phyloP scores from a whole-genome alignment of 176 grass and related monocot genomes.

The Bothriochloa decipiens region DNA sequence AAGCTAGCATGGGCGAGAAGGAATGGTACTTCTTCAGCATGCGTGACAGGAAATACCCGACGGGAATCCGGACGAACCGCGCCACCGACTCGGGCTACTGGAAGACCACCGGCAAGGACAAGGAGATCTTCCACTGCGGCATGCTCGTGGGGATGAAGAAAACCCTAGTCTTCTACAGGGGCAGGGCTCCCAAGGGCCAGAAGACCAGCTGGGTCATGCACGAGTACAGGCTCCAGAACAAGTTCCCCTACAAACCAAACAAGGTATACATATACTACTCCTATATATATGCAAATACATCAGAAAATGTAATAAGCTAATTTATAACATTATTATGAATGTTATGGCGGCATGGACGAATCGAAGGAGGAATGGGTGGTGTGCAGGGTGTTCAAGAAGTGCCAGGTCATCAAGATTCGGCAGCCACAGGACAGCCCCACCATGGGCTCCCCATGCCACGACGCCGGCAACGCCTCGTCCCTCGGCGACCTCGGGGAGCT shows the following conservation, averaged over 20 bases:
- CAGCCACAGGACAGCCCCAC: conserved; percentile 35
- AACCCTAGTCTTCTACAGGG: conserved; percentile 83
- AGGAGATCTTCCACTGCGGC: conserved; percentile 74
- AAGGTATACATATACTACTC: conserved; percentile 62
- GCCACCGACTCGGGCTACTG: conserved; percentile 83
- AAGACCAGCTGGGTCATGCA: conserved; percentile 95
- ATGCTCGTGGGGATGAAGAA: conserved; percentile 85
- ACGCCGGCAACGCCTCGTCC: conserved; percentile 35
- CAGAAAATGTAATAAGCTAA: no score
- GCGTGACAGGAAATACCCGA: conserved; percentile 80
- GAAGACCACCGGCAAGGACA: conserved; percentile 88
- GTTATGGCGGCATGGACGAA: neutral
- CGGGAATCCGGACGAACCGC: conserved; percentile 72
- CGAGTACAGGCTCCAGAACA: conserved; percentile 78
- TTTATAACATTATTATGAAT: neutral
- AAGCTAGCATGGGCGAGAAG: conserved; percentile 90
- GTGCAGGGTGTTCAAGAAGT: conserved; percentile 86
- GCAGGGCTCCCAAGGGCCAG: conserved; percentile 73
- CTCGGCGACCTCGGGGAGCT: conserved; percentile 73
- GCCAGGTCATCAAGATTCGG: conserved; percentile 51
- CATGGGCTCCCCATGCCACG: conserved; percentile 60
- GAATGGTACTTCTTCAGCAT: conserved; percentile 94
- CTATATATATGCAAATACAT: no score
- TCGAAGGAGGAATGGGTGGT: conserved; percentile 83
- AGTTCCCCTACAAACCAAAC: conserved; percentile 76